Evolutionary conservation across 768 basidiomycete species (phyloP).

Genomic region (Auriscalpium vulgare): DNA sequence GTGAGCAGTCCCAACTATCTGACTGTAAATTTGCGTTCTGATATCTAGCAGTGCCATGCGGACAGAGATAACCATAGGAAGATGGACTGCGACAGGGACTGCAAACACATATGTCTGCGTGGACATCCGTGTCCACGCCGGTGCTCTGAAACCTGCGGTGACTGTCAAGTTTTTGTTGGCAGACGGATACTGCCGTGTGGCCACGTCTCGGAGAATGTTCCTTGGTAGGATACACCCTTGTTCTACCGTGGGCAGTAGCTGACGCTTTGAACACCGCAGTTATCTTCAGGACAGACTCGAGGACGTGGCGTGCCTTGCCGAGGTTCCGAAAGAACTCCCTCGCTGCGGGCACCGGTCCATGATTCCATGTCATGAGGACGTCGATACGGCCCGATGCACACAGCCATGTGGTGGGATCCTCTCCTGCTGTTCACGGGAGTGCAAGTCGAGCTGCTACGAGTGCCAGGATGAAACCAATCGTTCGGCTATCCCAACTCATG

Average conservation of each 20-base stretch:
- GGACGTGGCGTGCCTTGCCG: slow-evolving; percentile 16
- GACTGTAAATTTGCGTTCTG: neutral
- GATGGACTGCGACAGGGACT: slow-evolving; percentile 18
- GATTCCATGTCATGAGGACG: slow-evolving; percentile 15
- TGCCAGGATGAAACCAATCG: slow-evolving; percentile 17
- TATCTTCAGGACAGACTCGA: slow-evolving; percentile 16
- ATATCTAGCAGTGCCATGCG: slow-evolving; percentile 14
- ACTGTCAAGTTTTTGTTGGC: slow-evolving; percentile 19
- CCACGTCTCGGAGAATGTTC: slow-evolving; percentile 13
- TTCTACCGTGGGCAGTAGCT: too few relatives aligned
- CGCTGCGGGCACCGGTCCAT: slow-evolving; percentile 23
- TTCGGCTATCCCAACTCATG: neutral
- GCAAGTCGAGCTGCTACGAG: slow-evolving; percentile 21
- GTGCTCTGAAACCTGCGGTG: slow-evolving; percentile 22
- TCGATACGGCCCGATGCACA: slow-evolving; percentile 13
- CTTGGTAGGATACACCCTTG: slow-evolving; percentile 18
- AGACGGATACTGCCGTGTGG: slow-evolving; percentile 21
- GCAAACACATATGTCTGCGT: slow-evolving; percentile 16
- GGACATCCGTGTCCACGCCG: slow-evolving; percentile 20
- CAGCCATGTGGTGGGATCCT: slow-evolving; percentile 18
- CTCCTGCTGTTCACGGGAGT: slow-evolving; percentile 23
- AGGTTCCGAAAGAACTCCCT: slow-evolving; percentile 20
- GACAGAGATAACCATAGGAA: slow-evolving; percentile 16
- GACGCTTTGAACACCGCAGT: slow-evolving; percentile 10
- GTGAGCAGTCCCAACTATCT: slow-evolving; percentile 3